Evolutionary conservation across 2,329 filamentous ascomycete species (phyloP).

Genomic region (Sporothrix luriei): DNA sequence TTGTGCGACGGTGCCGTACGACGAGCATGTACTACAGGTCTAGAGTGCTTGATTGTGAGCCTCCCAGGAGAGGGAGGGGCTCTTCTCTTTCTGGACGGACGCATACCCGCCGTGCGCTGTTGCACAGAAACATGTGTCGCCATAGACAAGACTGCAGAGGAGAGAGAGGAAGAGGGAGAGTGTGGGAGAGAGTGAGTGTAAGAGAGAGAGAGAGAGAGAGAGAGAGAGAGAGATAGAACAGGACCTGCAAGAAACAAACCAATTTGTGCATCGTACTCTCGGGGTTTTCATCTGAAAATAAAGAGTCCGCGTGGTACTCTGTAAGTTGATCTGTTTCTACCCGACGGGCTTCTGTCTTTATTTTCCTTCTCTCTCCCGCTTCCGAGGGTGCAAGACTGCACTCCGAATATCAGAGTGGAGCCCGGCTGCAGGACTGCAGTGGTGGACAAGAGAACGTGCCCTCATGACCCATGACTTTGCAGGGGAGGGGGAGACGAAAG

Average conservation of each 20-base stretch:
- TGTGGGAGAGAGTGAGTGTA: not conserved
- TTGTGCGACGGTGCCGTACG: conserved; percentile 4
- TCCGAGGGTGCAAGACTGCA: conserved; percentile 13
- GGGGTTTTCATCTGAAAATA: conserved; percentile 18
- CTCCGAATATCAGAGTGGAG: conserved; percentile 10
- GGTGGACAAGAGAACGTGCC: conserved; percentile 6
- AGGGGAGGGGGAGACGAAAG: not conserved
- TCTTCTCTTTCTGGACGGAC: conserved; percentile 15
- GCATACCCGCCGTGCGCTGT: conserved; percentile 10
- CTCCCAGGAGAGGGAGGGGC: not conserved
- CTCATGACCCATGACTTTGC: conserved; percentile 18
- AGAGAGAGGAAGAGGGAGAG: not conserved
- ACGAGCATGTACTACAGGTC: conserved; percentile 8
- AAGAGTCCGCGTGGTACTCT: conserved; percentile 14
- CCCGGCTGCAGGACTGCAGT: not conserved
- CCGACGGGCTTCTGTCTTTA: not conserved
- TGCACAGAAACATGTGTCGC: conserved; percentile 17
- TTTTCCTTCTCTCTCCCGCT: not conserved
- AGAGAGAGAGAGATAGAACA: not conserved
- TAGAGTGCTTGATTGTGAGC: not conserved
- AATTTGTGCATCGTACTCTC: not conserved
- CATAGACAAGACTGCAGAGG: not conserved
- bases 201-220: not conserved
- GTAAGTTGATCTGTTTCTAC: conserved; percentile 1
- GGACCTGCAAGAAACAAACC: conserved; percentile 6